Conservation (phyloP, 331 rosid genomes). For the Pyrus hybrid region DNA sequence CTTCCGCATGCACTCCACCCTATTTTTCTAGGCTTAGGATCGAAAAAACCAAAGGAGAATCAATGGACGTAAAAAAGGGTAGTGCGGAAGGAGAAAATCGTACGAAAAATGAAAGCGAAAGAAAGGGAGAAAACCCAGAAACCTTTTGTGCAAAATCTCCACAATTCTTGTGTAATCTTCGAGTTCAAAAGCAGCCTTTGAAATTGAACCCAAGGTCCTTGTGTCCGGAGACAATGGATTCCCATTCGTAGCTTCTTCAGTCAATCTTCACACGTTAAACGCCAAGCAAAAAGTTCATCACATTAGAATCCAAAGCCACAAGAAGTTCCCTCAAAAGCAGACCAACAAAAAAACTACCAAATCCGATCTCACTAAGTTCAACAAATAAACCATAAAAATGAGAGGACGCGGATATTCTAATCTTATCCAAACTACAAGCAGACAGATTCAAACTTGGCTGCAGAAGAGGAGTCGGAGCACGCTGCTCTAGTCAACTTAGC, state of each 20-base stretch:
- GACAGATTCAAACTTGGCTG: background rate
- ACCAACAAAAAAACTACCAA: background rate
- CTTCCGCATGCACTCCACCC: background rate
- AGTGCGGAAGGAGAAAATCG: background rate
- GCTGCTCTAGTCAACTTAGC: background rate
- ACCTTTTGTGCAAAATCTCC: slow-evolving; percentile 83
- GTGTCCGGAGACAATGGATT: slow-evolving; percentile 64
- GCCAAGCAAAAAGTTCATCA: background rate
- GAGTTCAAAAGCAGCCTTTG: slow-evolving; percentile 90
- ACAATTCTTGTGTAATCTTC: slow-evolving; percentile 85
- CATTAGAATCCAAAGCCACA: slow-evolving; percentile 1
- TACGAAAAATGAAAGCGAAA: background rate
- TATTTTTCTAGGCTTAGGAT: background rate
- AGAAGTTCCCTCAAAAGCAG: background rate
- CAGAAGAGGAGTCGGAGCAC: background rate
- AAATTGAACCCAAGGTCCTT: slow-evolving; percentile 64
- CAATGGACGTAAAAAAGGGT: too few species aligned
- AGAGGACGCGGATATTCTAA: background rate
- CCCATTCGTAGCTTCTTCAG: slow-evolving; percentile 81
- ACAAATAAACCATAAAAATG: background rate
- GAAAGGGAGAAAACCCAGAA: background rate
- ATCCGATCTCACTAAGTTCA: background rate
- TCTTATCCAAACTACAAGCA: background rate
- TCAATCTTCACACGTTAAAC: slow-evolving; percentile 39
- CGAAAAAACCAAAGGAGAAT: too few species aligned